phyloP scores from a whole-genome alignment of 805 yeast species.

The Wickerhamiella kazuoi region DNA sequence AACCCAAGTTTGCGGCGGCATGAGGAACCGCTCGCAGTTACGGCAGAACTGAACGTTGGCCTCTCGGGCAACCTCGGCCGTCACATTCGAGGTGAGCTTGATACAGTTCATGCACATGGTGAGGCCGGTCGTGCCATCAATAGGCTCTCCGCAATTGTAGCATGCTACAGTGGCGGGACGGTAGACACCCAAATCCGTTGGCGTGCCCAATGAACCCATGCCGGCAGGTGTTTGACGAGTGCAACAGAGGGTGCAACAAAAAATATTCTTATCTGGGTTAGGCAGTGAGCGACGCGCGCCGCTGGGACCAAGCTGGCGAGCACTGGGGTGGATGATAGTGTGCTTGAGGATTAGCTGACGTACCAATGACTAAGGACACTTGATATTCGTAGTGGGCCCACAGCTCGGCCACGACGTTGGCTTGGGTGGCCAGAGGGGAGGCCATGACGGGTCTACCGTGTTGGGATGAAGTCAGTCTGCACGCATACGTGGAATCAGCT shows the following conservation, averaged over 20 bases:
- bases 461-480: too few species aligned
- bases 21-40: conserved; percentile 89
- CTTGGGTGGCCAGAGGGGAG: too few species aligned
- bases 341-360: too few species aligned
- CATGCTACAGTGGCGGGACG: conserved; percentile 71
- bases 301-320: neutral
- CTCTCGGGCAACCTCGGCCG: conserved; percentile 88
- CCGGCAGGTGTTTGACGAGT: too few species aligned
- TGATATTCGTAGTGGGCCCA: too few species aligned
- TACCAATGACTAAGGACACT: too few species aligned
- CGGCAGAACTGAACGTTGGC: conserved; percentile 75
- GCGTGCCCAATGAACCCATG: neutral
- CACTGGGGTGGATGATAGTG: too few species aligned
- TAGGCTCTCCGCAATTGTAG: conserved; percentile 96
- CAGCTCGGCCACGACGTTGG: too few species aligned
- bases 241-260: too few species aligned
- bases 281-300: neutral
- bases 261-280: neutral
- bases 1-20: conserved; percentile 92
- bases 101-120: conserved; percentile 98
- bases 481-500: too few species aligned
- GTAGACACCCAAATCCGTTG: conserved; percentile 7
- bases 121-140: conserved; percentile 82
- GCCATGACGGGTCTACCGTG: too few species aligned
- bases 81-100: conserved; percentile 79